Evolutionary conservation across 208 protist species (phyloP).

Genomic region (Leishmania tropica): DNA sequence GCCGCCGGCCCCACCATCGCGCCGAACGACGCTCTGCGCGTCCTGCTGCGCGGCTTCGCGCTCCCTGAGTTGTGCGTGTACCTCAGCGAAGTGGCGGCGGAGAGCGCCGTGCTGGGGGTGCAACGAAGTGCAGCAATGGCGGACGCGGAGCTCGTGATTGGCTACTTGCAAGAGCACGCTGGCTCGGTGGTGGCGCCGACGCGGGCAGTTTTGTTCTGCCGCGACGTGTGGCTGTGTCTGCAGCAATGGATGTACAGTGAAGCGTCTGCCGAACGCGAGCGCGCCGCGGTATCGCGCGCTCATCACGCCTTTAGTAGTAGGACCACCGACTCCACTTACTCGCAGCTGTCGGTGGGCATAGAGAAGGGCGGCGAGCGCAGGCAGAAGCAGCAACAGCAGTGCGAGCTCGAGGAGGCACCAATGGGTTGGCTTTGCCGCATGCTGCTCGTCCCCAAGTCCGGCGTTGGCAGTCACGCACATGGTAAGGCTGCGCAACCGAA

Average conservation of each 20-base stretch:
- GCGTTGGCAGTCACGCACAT: neutral
- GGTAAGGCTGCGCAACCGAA: neutral
- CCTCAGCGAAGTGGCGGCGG: constrained; percentile 58
- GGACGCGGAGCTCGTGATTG: constrained; percentile 63
- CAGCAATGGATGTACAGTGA: constrained; percentile 20
- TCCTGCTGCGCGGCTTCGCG: constrained; percentile 67
- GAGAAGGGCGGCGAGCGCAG: neutral
- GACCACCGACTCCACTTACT: neutral
- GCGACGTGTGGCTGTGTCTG: constrained; percentile 36
- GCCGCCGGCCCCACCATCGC: constrained; percentile 34
- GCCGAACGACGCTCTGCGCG: constrained; percentile 38
- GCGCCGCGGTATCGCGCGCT: neutral
- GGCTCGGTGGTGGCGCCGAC: constrained; percentile 52
- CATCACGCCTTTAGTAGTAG: neutral
- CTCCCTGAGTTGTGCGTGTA: constrained; percentile 77
- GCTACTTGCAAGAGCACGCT: constrained; percentile 66
- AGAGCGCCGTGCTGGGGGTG: constrained; percentile 55
- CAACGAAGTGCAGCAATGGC: constrained; percentile 67
- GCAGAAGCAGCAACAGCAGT: constrained; percentile 5
- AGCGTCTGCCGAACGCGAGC: constrained; percentile 6
- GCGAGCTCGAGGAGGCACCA: neutral
- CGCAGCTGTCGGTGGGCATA: neutral
- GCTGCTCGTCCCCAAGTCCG: constrained; percentile 3
- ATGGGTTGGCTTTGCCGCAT: constrained; percentile 28
- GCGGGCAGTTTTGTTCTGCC: constrained; percentile 46